Evolutionary conservation across 208 protist genomes (phyloP), one percentile per base, ranked within the genome.

Genomic region (Acanthamoeba polyphaga): DNA sequence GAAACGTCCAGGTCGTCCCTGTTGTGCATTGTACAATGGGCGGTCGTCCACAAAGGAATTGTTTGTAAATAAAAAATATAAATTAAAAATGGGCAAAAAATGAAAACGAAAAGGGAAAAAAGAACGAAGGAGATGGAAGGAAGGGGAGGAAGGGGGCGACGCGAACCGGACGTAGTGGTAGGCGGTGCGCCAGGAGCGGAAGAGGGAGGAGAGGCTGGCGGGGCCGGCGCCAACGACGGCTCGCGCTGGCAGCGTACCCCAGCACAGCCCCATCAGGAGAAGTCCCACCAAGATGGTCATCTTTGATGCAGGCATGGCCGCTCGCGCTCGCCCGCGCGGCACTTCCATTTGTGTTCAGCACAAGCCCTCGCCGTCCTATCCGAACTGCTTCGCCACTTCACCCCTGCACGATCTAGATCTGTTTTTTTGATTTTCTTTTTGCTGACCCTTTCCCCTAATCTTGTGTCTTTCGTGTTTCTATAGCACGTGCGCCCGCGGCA

Each of bases 131-230:
- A 72, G 29, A 27, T 66, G 24, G 7, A 66, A n/a, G 12, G 6
- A 62, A 62, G 2, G 7, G 58, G 58, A n/a, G 24, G 29, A 9
- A 38, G 29, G 66, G 66, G 29, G n/a, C 22, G 66, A 72, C 13
- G 62, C 66, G 66, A 72, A 72, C 66, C 66, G 66, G 29, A 72
- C 66, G 34, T 72, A 72, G 29, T 72, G 66, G 66, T 72, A 72
- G 66, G 66, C 66, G 0, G n/a, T 38, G 7, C 19, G 66, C 66
- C 66, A 72, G 66, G 66, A 38, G 29, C 66, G 32, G 29, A 72
- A 72, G 66, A 72, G 66, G 12, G 66, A 72, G 66, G 29, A 38
- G 9, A 72, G 66, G 66, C n/a, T 38, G 9, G 66, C 7, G 29
- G 66, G 66, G 9, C 66, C 66, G 8, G 66, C 66, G 8, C 66